Base-by-base conservation (phyloP, 495 filamentous ascomycete species). In the Daldinia vernicosa region DNA sequence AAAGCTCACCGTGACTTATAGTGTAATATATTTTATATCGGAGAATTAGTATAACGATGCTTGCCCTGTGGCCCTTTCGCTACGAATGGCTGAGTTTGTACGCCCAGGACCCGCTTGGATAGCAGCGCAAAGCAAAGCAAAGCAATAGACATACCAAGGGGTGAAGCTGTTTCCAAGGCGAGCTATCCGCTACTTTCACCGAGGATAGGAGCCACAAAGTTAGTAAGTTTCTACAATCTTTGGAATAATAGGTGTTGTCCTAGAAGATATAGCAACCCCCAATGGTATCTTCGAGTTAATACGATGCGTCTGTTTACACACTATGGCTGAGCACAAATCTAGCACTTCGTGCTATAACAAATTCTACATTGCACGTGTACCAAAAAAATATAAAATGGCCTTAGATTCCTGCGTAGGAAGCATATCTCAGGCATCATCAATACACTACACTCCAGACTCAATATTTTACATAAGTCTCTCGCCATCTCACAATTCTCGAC, bases 141-240 rank as follows among this genome's bases (percentile, higher is more conserved):
- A 33, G 2, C 2, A 1, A 24, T 26, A 56, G 28, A 32, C 35
- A 26, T n/a, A 39, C 39, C 17, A 57, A 54, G 37, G 28, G 39
- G 39, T 26, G 62, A 65, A 4, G 35, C 27, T 50, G 62, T 65
- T 53, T 35, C 24, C 3, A 4, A 24, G 27, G 14, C n/a, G 7
- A 6, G 15, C 5, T 33, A 3, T 24, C 9, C 28, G 45, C n/a
- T 14, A 8, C 1, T 39, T 39, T 61, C 40, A 64, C 64, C 70
- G 60, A 66, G 30, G 3, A 55, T 15, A 4, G 12, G 8, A 17
- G 43, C 28, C 8, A 8, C 5, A 37, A 11, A 22, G 28, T 51
- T 15, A 27, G 14, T 6, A 14, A 33, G 12, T 55, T 53, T 55
- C 63, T 54, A n/a, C 51, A 66, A 28, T 40, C 32, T 51, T 59